Evolutionary conservation across 176 grass and related monocot species (phyloP).

Genomic region (Hordeum marinum): DNA sequence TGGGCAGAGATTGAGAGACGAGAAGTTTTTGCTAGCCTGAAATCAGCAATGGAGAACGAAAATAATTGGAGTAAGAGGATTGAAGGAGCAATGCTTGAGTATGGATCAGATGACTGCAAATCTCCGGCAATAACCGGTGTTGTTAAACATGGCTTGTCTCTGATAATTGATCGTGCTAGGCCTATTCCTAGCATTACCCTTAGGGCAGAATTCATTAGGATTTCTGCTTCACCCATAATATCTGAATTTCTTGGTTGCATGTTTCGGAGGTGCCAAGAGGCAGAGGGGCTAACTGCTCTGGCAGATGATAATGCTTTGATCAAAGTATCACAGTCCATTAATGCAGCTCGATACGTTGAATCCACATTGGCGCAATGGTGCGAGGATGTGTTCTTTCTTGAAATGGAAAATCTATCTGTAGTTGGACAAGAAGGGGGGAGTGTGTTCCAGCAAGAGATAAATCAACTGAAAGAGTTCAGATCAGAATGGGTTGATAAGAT

Average conservation of each 20-base stretch:
- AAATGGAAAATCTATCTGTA: conserved; percentile 62
- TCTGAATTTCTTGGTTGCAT: conserved; percentile 65
- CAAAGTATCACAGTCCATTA: conserved; percentile 74
- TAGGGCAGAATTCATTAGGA: conserved; percentile 68
- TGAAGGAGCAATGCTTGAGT: conserved; percentile 39
- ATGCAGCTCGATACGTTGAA: conserved; percentile 60
- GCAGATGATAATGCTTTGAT: conserved; percentile 76
- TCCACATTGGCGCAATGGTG: conserved; percentile 76
- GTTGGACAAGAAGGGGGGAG: conserved; percentile 5
- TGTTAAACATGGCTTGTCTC: conserved; percentile 56
- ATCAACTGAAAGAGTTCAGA: conserved; percentile 54
- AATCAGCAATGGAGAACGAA: conserved; percentile 54
- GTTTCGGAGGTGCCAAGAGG: conserved; percentile 86
- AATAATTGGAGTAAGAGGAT: conserved; percentile 62
- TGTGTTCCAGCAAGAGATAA: conserved; percentile 72
- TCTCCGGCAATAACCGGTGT: conserved; percentile 51
- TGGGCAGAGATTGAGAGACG: conserved; percentile 86
- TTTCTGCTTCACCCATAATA: conserved; percentile 57
- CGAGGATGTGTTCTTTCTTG: conserved; percentile 86
- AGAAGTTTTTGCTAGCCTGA: conserved; percentile 59
- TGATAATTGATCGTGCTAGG: conserved; percentile 67
- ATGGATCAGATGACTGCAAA: conserved; percentile 70
- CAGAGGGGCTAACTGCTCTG: conserved; percentile 87
- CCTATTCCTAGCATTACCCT: conserved; percentile 68
- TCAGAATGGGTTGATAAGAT: conserved; percentile 84